A percentile compares a stretch with the other conserved stretches of the same genome.
Conservation (phyloP, 2,329 filamentous ascomycete species). For the Clarireedia monteithiana region DNA sequence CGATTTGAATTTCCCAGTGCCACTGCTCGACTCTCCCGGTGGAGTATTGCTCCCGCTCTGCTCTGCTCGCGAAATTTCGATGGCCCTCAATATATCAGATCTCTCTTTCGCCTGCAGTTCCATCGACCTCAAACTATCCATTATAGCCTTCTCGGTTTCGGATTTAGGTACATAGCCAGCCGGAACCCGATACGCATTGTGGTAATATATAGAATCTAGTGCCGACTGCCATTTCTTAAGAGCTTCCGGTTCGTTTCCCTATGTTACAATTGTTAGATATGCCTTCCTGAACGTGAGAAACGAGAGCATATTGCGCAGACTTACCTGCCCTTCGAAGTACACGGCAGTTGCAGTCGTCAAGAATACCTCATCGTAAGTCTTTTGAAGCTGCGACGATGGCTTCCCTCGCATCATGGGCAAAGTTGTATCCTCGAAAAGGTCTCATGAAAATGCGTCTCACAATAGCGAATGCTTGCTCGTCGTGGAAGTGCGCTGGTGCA, state of each 20-base stretch:
- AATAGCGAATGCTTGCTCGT: too few species aligned
- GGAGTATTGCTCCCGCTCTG: slow-evolving; percentile 72
- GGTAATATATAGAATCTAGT: slow-evolving; percentile 80
- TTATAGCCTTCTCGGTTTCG: slow-evolving; percentile 76
- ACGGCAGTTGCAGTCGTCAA: slow-evolving; percentile 90
- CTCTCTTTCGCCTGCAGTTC: slow-evolving; percentile 91
- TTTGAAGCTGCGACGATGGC: slow-evolving; percentile 71
- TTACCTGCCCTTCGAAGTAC: slow-evolving; percentile 88
- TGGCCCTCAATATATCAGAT: slow-evolving; percentile 77
- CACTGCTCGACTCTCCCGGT: slow-evolving; percentile 69
- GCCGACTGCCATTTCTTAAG: slow-evolving; percentile 84
- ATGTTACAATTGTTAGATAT: slow-evolving; percentile 4
- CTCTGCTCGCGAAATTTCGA: slow-evolving; percentile 57
- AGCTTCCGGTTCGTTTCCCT: slow-evolving; percentile 90
- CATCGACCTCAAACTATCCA: slow-evolving; percentile 73
- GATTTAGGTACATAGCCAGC: slow-evolving; percentile 62
- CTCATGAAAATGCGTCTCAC: background rate
- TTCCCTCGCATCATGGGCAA: slow-evolving; percentile 43
- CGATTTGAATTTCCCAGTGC: slow-evolving; percentile 30
- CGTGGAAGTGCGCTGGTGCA: too few species aligned
- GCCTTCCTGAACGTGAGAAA: background rate
- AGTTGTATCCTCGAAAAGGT: background rate
- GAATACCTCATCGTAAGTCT: slow-evolving; percentile 96
- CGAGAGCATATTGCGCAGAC: slow-evolving; percentile 6
- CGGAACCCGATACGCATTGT: slow-evolving; percentile 69